Evolutionary conservation across 2,329 filamentous ascomycete genomes (phyloP).

Genomic region (Cladosporium austrohemisphaericum): DNA sequence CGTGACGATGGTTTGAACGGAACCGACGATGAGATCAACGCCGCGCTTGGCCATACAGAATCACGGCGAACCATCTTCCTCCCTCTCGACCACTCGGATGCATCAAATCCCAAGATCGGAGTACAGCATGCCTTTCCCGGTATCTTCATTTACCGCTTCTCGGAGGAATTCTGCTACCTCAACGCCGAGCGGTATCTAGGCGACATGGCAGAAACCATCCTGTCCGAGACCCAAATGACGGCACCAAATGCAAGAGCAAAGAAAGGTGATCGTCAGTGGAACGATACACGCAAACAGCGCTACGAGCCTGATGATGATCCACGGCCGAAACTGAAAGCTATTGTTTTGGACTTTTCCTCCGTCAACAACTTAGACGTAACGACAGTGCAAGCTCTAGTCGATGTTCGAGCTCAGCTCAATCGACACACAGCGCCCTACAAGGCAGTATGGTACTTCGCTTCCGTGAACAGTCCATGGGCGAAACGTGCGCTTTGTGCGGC

Average conservation of each 20-base stretch:
- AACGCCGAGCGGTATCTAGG: conserved; percentile 88
- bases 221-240: conserved; percentile 67
- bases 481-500: too few species aligned
- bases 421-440: conserved; percentile 71
- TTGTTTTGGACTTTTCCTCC: conserved; percentile 87
- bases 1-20: conserved; percentile 64
- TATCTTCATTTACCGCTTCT: conserved; percentile 91
- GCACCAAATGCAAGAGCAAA: conserved; percentile 60
- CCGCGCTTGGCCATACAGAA: conserved; percentile 32
- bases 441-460: conserved; percentile 93
- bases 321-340: conserved; percentile 70
- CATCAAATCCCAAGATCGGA: conserved; percentile 78
- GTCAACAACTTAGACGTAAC: conserved; percentile 95
- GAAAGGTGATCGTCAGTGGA: conserved; percentile 79
- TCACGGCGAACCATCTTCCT: conserved; percentile 75
- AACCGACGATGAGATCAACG: conserved; percentile 33
- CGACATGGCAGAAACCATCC: conserved; percentile 49
- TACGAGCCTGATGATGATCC: conserved; percentile 48
- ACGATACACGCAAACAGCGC: conserved; percentile 74
- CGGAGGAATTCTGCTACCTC: conserved; percentile 93
- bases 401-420: conserved; percentile 91
- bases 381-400: conserved; percentile 85
- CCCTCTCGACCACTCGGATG: conserved; percentile 81
- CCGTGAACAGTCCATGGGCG: conserved; percentile 89
- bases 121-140: conserved; percentile 83